Evolutionary conservation across 768 basidiomycete genomes (phyloP).

Genomic region (Lentinula guzmanii): DNA sequence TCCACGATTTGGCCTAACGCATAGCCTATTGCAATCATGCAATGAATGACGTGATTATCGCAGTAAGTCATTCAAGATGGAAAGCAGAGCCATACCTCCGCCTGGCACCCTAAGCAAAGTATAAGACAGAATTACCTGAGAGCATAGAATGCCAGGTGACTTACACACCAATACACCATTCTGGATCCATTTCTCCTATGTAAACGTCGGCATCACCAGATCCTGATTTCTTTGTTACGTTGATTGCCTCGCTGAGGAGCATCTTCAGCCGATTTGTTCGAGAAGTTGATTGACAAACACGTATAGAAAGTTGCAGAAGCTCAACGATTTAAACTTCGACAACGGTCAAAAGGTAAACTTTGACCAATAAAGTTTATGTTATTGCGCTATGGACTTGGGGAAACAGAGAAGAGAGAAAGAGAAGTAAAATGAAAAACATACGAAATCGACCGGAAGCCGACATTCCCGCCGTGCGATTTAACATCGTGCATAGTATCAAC

Average conservation of each 20-base stretch:
- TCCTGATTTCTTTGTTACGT: not conserved
- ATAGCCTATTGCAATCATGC: constrained; percentile 37
- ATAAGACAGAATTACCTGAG: too few relatives aligned
- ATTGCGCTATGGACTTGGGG: too few relatives aligned
- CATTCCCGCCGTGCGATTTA: not conserved
- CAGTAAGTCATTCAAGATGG: too few relatives aligned
- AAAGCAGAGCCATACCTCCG: not conserved
- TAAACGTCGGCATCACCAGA: not conserved
- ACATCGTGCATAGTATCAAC: not conserved
- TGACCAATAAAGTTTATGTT: too few relatives aligned
- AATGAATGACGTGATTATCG: too few relatives aligned
- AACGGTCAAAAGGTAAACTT: too few relatives aligned
- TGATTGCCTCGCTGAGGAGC: not conserved
- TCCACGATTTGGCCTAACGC: constrained; percentile 49
- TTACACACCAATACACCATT: not conserved
- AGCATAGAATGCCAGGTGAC: not conserved
- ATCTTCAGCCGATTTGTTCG: not conserved
- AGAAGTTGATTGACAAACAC: too few relatives aligned
- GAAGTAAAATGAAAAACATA: too few relatives aligned
- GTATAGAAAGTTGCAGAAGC: too few relatives aligned
- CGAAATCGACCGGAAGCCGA: too few relatives aligned
- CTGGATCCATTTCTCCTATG: not conserved
- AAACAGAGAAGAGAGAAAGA: too few relatives aligned
- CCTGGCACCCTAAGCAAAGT: not conserved
- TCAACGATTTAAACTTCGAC: too few relatives aligned